Conservation (phyloP, 257 asterid species). For the Rhazya stricta region DNA sequence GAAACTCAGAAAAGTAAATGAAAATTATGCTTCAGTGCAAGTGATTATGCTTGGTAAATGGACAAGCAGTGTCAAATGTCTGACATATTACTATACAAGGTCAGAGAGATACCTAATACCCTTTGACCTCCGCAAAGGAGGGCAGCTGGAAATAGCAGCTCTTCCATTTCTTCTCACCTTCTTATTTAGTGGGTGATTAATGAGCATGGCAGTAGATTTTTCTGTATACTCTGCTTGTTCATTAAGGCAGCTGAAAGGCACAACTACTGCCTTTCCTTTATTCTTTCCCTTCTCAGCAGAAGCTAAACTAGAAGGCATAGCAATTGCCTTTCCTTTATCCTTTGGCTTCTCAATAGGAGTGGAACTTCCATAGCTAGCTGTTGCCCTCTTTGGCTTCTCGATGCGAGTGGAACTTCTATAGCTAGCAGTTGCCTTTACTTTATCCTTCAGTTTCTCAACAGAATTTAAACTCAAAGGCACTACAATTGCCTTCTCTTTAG, state of each 20-base stretch:
- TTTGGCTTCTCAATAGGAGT: constrained; percentile 21
- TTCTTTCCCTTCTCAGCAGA: constrained; percentile 29
- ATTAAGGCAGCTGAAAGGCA: constrained; percentile 16
- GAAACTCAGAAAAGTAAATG: not conserved
- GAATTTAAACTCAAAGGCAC: constrained; percentile 21
- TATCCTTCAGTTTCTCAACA: constrained; percentile 30
- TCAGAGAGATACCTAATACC: constrained; percentile 26
- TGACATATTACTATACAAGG: constrained; percentile 7
- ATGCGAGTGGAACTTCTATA: constrained; percentile 17
- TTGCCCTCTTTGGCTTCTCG: constrained; percentile 28
- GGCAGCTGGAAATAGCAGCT: constrained; percentile 50
- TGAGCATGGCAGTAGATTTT: constrained; percentile 23
- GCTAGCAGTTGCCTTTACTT: constrained; percentile 35
- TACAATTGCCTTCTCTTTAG: constrained; percentile 10
- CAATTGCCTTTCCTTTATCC: constrained; percentile 28
- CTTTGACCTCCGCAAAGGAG: constrained; percentile 38
- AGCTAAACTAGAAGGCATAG: constrained; percentile 23
- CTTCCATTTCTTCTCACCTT: constrained; percentile 31
- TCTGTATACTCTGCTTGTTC: constrained; percentile 26
- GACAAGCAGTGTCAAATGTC: not conserved
- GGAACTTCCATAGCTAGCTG: constrained; percentile 21
- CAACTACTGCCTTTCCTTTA: constrained; percentile 32
- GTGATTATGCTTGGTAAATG: not conserved
- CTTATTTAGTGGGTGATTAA: not conserved
- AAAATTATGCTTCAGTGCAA: not conserved